Conservation (phyloP, 306 rosid genomes). For the Gleditsia sinensis region DNA sequence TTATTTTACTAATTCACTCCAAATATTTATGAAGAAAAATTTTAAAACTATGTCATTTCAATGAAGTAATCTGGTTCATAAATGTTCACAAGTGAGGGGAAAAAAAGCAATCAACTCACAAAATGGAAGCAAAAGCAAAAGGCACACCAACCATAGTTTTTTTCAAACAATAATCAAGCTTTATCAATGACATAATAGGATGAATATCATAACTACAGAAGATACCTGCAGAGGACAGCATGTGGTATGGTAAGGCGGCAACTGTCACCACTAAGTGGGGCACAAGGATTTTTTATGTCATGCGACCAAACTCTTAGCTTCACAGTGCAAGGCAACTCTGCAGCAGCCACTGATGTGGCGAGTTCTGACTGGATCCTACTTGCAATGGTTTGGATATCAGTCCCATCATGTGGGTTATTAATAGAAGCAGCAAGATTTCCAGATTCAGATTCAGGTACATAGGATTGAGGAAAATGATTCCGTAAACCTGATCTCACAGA, state of each 20-base stretch:
- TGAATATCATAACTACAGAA: not conserved
- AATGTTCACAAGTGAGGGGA: not conserved
- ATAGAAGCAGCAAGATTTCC: constrained; percentile 5
- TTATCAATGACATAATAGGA: not conserved
- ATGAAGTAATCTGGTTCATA: not conserved
- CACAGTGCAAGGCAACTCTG: constrained; percentile 44
- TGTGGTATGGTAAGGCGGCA: constrained; percentile 35
- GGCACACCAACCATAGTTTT: not conserved
- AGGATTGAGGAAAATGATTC: constrained; percentile 28
- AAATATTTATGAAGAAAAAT: constrained; percentile 1
- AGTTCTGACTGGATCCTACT: constrained; percentile 29
- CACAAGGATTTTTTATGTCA: constrained; percentile 35
- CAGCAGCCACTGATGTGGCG: constrained; percentile 28
- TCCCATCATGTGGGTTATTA: constrained; percentile 17
- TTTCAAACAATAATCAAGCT: not conserved
- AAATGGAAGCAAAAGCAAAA: constrained; percentile 25
- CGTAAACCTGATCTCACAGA: constrained; percentile 31
- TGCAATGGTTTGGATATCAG: constrained; percentile 33
- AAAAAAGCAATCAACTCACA: constrained; percentile 8
- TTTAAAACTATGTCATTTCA: not conserved
- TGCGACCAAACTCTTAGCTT: constrained; percentile 38
- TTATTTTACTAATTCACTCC: constrained; percentile 14
- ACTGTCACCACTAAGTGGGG: constrained; percentile 14
- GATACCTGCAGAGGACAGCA: constrained; percentile 41
- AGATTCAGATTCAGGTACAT: constrained; percentile 15